Conservation (phyloP, 1,284 basidiomycete genomes). For the Leccinum ponderosum region DNA sequence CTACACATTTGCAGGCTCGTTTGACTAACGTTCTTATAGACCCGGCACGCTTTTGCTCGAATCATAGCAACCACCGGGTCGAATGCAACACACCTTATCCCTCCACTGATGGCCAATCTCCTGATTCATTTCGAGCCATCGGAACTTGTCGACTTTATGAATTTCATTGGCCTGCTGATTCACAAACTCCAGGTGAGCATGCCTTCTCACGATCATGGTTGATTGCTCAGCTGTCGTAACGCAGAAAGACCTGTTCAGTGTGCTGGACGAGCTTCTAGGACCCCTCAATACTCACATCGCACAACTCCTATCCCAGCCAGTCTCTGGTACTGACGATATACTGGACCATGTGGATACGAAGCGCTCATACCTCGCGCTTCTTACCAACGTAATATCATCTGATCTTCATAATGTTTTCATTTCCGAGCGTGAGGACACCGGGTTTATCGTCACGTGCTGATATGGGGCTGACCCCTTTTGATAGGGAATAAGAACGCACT, state of each 20-base stretch:
- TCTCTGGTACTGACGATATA: slow-evolving; percentile 90
- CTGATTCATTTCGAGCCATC: slow-evolving; percentile 90
- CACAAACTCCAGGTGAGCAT: slow-evolving; percentile 85
- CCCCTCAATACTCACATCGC: slow-evolving; percentile 88
- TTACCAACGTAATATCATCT: slow-evolving; percentile 82
- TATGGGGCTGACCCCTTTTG: slow-evolving; percentile 9
- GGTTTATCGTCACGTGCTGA: slow-evolving; percentile 1
- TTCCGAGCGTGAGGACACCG: slow-evolving; percentile 69
- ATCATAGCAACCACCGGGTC: slow-evolving; percentile 90
- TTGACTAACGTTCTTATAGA: slow-evolving; percentile 46
- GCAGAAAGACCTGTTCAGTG: slow-evolving; percentile 77
- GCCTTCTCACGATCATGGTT: neutral
- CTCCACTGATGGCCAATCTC: slow-evolving; percentile 85
- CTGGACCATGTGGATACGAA: slow-evolving; percentile 85
- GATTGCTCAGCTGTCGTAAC: slow-evolving; percentile 7
- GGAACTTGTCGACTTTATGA: slow-evolving; percentile 95
- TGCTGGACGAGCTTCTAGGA: slow-evolving; percentile 89
- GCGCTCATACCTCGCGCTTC: slow-evolving; percentile 84
- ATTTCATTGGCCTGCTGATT: slow-evolving; percentile 89
- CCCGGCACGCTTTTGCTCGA: slow-evolving; percentile 92
- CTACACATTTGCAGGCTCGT: neutral
- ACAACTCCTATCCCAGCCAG: slow-evolving; percentile 78
- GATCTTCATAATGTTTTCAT: slow-evolving; percentile 86
- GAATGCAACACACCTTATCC: slow-evolving; percentile 79
- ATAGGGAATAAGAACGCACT: slow-evolving; percentile 83